phyloP scores from a whole-genome alignment of 306 rosid species.

The Astragalus membranaceus region DNA sequence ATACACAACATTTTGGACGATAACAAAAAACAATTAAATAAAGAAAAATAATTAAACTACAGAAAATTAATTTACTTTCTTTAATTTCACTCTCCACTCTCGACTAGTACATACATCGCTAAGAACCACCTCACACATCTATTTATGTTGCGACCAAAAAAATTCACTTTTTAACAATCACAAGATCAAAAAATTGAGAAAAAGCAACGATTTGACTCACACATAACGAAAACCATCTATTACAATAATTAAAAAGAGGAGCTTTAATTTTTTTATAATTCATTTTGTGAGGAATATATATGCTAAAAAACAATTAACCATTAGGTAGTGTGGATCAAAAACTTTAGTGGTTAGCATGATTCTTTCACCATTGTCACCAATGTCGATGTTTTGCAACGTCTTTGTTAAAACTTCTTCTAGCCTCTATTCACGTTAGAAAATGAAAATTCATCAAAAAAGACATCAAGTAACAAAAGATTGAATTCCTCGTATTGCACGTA shows the following conservation, averaged over 20 bases:
- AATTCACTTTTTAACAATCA: not conserved
- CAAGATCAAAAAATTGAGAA: not conserved
- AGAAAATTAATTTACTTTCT: slow-evolving; percentile 23
- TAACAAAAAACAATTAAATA: not conserved
- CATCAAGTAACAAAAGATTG: not conserved
- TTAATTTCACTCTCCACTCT: slow-evolving; percentile 46
- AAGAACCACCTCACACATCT: slow-evolving; percentile 39
- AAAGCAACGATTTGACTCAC: too few species aligned
- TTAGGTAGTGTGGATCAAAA: too few species aligned
- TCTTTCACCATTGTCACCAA: too few species aligned
- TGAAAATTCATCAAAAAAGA: not conserved
- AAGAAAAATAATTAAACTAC: not conserved
- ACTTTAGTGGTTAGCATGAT: too few species aligned
- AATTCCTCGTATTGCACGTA: not conserved
- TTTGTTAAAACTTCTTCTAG: slow-evolving; percentile 34
- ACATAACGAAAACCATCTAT: too few species aligned
- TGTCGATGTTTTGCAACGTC: too few species aligned
- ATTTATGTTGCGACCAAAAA: not conserved
- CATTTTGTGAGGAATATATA: too few species aligned
- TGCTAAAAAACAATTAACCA: too few species aligned
- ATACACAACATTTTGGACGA: not conserved
- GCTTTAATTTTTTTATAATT: too few species aligned
- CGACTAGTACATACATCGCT: slow-evolving; percentile 40
- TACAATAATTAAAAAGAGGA: too few species aligned
- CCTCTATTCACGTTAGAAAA: slow-evolving; percentile 18